Evolutionary conservation across 139 green algal genomes (phyloP).

Genomic region (Chlorella sp.): DNA sequence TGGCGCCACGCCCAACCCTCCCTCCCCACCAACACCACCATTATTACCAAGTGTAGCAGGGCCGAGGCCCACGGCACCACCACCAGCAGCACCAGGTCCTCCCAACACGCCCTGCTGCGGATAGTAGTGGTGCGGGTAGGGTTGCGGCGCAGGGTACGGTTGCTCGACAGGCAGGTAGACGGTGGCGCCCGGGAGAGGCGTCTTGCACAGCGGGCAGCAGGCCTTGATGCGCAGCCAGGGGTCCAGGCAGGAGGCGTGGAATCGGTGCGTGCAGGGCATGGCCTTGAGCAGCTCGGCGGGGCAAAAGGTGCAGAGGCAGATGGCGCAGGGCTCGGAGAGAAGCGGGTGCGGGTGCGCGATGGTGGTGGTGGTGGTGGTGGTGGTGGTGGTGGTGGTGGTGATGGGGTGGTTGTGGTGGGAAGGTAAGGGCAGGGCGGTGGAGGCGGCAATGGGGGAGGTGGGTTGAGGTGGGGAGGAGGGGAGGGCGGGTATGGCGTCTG

Average conservation of each 20-base stretch:
- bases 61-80: too few species aligned
- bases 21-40: too few species aligned
- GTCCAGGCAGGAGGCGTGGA: conserved; percentile 25
- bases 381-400: too few species aligned
- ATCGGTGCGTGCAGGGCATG: conserved; percentile 26
- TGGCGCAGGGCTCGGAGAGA: conserved; percentile 10
- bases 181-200: not conserved
- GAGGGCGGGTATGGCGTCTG: not conserved
- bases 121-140: too few species aligned
- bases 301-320: conserved; percentile 25
- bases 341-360: not conserved
- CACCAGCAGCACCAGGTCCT: too few species aligned
- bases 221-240: conserved; percentile 25
- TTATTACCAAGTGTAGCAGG: too few species aligned
- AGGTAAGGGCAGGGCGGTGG: not conserved
- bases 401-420: not conserved
- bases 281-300: conserved; percentile 17
- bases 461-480: not conserved
- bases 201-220: conserved; percentile 24
- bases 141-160: too few species aligned
- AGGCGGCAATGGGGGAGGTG: not conserved
- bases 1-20: too few species aligned
- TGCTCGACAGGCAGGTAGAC: too few species aligned
- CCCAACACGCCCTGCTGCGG: too few species aligned
- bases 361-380: not conserved